Percentiles rank a stretch among this genome's conserved stretches.
Conservation (phyloP, 345 rosid species). For the Boechera stricta region DNA sequence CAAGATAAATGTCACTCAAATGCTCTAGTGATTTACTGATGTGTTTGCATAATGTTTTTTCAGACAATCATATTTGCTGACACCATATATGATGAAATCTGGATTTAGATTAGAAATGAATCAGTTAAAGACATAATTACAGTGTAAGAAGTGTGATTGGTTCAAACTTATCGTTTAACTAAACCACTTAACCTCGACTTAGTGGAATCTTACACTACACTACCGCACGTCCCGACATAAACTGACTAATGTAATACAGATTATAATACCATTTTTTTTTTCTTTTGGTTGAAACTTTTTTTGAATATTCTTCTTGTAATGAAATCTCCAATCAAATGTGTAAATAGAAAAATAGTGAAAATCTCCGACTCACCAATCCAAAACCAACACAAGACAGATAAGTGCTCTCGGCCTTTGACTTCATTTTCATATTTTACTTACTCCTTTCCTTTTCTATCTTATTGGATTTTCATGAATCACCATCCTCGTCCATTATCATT, state of each 20-base stretch:
- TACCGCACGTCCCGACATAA: neutral
- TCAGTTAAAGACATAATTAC: neutral
- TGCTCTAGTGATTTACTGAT: conserved; percentile 15
- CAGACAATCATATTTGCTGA: conserved; percentile 17
- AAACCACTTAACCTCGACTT: conserved; percentile 13
- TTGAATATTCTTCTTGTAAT: conserved; percentile 36
- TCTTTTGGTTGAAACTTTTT: conserved; percentile 8
- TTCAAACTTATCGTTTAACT: neutral
- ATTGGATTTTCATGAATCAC: conserved; percentile 44
- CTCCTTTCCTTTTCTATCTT: conserved; percentile 38
- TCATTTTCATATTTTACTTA: conserved; percentile 34
- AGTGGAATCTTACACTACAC: conserved; percentile 38
- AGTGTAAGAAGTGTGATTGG: conserved; percentile 1
- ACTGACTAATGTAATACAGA: neutral
- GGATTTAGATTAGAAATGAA: conserved; percentile 11
- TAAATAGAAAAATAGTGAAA: neutral
- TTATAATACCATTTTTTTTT: neutral
- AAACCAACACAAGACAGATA: conserved; percentile 27
- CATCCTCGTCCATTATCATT: conserved; percentile 36
- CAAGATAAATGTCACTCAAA: neutral
- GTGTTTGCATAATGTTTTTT: conserved; percentile 12
- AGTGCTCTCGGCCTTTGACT: conserved; percentile 43
- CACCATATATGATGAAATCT: conserved; percentile 12
- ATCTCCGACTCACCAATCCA: conserved; percentile 29
- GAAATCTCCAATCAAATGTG: conserved; percentile 38